Evolutionary conservation across 2,329 filamentous ascomycete species (phyloP), one percentile per base, ranked within the genome.

Genomic region (Chaetomiaceae sp.): DNA sequence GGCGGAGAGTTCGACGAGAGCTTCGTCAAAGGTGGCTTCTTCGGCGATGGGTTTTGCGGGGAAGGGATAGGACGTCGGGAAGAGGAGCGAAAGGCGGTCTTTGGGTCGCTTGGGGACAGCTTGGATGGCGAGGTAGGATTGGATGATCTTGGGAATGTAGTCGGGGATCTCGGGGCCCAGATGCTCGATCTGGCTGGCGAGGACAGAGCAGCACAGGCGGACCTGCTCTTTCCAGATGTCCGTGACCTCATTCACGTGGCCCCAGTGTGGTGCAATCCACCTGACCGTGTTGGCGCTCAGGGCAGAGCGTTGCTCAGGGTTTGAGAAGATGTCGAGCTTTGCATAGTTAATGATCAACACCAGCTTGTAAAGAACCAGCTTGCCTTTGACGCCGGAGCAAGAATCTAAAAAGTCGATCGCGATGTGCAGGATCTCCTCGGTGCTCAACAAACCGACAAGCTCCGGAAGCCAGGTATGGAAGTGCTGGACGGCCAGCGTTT

Each of bases 401-500:
- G 93, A 89, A 64, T 96, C 90, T 73, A 97, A 86, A 63, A 97
- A 95, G 68, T 92, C 89, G 55, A 95, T 88, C 35, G 91, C 89
- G 56, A 96, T 86, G 62, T 95, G 86, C 46, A 96, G 73, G 40
- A 96, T 92, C 65, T 97, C 92, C 61, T 90, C 86, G 0, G 85
- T 83, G 4, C 79, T 81, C 63, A 97, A 77, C 33, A 93, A 76
- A 2, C 85, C 82, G 0, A 82, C 77, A 9, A 99, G 80, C 65
- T 97, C 92, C 0, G 93, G 92, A n/a, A 99, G 74, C 93, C 93
- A 99, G 0, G 88, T 87, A 65, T 97, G 92, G 66, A 97, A 95
- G 66, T 97, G 89, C 68, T 99, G 93, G 12, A 97, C 90, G 2
- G 95, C 84, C 44, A 99, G 74, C 0, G 93, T 97, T 70, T 99